Evolutionary conservation across 2,329 filamentous ascomycete species (phyloP).

Genomic region (Botrytis squamosa): DNA sequence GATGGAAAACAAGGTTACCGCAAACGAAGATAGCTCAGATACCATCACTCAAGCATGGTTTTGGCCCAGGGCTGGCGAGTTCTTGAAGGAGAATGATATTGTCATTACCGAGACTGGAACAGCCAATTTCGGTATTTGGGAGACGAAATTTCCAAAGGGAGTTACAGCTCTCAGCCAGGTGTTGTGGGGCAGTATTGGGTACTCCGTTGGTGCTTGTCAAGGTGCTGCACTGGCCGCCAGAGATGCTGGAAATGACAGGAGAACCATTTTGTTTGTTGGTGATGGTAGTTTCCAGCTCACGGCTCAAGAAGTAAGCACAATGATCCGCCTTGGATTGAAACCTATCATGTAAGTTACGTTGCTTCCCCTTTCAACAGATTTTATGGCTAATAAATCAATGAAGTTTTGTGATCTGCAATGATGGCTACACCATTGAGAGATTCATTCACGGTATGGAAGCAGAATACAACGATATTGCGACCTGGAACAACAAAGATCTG

Average conservation of each 20-base stretch:
- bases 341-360: constrained; percentile 65
- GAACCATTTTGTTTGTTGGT: constrained; percentile 84
- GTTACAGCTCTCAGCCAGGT: constrained; percentile 81
- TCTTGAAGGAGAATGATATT: constrained; percentile 64
- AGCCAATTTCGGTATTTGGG: constrained; percentile 84
- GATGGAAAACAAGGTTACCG: constrained; percentile 51
- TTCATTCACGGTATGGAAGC: constrained; percentile 82
- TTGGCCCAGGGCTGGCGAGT: constrained; percentile 74
- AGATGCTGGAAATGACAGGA: constrained; percentile 56
- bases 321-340: constrained; percentile 71
- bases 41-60: constrained; percentile 69
- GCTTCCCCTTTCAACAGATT: background rate
- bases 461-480: constrained; percentile 75
- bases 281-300: constrained; percentile 87
- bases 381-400: background rate
- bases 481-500: constrained; percentile 71
- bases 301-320: constrained; percentile 79
- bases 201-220: constrained; percentile 60
- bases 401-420: constrained; percentile 80
- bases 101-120: constrained; percentile 81
- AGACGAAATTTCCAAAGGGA: constrained; percentile 73
- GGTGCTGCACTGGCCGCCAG: constrained; percentile 73
- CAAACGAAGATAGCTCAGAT: constrained; percentile 43
- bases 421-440: constrained; percentile 87
- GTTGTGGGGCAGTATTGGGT: constrained; percentile 68